Conservation (phyloP, 257 asterid genomes). For the Plantago major region DNA sequence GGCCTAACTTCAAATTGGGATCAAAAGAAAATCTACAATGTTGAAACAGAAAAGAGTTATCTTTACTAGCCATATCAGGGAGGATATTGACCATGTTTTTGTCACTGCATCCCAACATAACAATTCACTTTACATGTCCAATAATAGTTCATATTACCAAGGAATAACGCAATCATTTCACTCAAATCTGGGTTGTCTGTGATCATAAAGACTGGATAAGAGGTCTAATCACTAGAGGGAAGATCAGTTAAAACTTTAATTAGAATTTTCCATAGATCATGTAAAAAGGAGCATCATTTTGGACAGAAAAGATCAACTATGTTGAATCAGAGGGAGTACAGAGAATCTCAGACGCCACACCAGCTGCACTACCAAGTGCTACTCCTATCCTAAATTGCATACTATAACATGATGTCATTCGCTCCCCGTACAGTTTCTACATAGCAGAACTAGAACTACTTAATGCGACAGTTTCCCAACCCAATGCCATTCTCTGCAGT, state of each 20-base stretch:
- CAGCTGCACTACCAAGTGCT: too few species aligned
- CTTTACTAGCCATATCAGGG: conserved; percentile 12
- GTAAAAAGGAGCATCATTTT: too few species aligned
- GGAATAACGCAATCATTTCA: too few species aligned
- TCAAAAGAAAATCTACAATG: conserved; percentile 86
- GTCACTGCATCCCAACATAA: conserved; percentile 8
- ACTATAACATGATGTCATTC: background rate
- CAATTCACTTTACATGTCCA: background rate
- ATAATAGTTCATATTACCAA: conserved; percentile 7
- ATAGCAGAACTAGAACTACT: background rate
- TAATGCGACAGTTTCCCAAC: background rate
- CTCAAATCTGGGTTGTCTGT: background rate
- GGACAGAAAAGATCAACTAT: too few species aligned
- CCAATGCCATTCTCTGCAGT: background rate
- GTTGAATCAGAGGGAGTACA: too few species aligned
- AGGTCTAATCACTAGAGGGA: too few species aligned
- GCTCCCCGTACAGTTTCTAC: background rate
- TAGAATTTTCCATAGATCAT: too few species aligned
- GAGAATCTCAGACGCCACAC: too few species aligned
- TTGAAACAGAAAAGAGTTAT: conserved; percentile 17
- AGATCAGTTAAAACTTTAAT: too few species aligned
- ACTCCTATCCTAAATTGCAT: too few species aligned
- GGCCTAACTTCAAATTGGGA: conserved; percentile 74
- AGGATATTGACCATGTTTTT: conserved; percentile 7
- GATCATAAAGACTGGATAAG: too few species aligned